Evolutionary conservation across 2,329 filamentous ascomycete genomes (phyloP), one percentile per base, ranked within the genome.

Genomic region (Sporothrix variecibatus): DNA sequence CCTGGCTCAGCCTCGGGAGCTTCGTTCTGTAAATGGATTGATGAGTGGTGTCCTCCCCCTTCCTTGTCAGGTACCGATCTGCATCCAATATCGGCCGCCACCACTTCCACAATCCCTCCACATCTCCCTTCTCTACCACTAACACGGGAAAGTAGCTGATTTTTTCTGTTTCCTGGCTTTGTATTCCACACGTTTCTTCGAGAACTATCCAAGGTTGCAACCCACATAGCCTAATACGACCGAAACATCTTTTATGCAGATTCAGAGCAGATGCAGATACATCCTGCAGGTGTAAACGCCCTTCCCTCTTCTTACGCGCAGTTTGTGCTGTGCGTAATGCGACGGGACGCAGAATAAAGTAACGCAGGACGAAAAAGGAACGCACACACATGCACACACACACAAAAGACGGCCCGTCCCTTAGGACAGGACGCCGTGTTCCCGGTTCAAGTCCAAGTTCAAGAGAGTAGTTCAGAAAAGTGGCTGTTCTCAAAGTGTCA

Each of bases 361-460:
- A 8, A 34, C 26, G 56, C 26, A 34, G 56, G 28, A 20, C 3
- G 11, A 20, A 31, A 11, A 38, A 20, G 17, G 7, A 38, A 6
- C 20, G 58, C 28, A 62, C 28, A 38, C 15, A 34, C 28, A 20
- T 9, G 5, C 31, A 23, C 58, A 62, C 15, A 60, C 26, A 34
- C 3, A 20, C 5, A 38, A 23, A 23, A 40, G 17, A 28, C 62
- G 62, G 62, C n/a, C 62, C 62, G 62, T 67, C 38, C 38, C 62
- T 28, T 23, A 28, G 38, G 38, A 67, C 62, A 46, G 40, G 62
- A 67, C 62, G 62, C 62, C 62, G 62, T 65, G 62, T 67, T 28
- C n/a, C 62, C 38, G 38, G 62, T 67, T 67, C 62, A 28, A 15
- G n/a, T n/a, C 23, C 12, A 12, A 56, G 9, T 28, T 17, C 15